A percentile compares a stretch with the other conserved stretches of the same genome.
Conservation (phyloP, 345 rosid species). For the Luvunga scandens region DNA sequence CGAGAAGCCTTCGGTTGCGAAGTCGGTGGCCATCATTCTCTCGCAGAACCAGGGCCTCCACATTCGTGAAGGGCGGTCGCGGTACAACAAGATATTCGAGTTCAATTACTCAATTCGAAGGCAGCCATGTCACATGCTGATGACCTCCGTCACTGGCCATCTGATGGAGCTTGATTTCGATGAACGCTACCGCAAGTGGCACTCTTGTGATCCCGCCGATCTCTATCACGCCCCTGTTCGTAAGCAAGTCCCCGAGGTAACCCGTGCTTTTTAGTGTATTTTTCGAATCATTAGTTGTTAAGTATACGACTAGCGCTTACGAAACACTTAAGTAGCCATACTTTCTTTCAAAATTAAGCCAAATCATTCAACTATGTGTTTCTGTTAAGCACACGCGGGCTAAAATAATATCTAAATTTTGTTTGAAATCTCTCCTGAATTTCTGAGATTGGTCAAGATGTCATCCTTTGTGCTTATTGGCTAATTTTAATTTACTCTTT, state of each 20-base stretch:
- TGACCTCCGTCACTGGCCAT: conserved; percentile 96
- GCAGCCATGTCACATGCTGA: conserved; percentile 82
- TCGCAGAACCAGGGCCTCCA: conserved; percentile 64
- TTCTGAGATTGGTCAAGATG: not conserved
- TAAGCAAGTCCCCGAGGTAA: conserved; percentile 83
- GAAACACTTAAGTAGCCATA: not conserved
- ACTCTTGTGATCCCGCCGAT: conserved; percentile 89
- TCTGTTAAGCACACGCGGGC: not conserved
- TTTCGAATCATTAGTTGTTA: not conserved
- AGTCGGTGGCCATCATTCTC: conserved; percentile 71
- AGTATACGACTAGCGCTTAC: not conserved
- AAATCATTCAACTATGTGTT: not conserved
- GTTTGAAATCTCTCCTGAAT: not conserved
- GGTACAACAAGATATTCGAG: conserved; percentile 91
- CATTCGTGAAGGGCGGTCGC: conserved; percentile 85
- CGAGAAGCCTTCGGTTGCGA: conserved; percentile 99
- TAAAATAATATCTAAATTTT: too few relatives aligned
- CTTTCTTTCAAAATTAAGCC: not conserved
- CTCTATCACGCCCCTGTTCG: conserved; percentile 77
- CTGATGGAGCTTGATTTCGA: conserved; percentile 93
- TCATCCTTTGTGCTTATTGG: too few relatives aligned
- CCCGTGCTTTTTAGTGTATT: not conserved
- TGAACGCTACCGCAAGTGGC: conserved; percentile 92
- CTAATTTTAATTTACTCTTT: too few relatives aligned
- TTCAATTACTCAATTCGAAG: conserved; percentile 76